Evolutionary conservation across 116 monocot species (phyloP).

Genomic region (Thalassia testudinum): DNA sequence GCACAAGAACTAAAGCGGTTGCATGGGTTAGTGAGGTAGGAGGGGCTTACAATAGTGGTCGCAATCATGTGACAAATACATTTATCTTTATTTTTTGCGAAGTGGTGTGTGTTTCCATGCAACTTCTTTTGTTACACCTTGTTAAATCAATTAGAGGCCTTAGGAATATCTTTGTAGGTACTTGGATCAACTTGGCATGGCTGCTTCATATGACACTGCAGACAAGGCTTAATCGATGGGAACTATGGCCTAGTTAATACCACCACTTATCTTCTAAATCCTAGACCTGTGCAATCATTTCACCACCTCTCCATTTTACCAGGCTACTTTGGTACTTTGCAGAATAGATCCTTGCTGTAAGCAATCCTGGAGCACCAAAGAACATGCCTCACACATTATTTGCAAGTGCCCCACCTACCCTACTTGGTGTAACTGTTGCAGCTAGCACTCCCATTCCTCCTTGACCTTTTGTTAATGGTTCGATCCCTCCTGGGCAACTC

Average conservation of each 20-base stretch:
- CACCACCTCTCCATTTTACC: no score
- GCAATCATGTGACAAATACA: slow-evolving; percentile 61
- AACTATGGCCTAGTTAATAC: slow-evolving; percentile 88
- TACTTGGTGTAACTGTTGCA: slow-evolving; percentile 19
- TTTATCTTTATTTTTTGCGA: slow-evolving; percentile 90
- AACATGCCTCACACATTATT: slow-evolving; percentile 58
- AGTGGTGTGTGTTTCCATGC: no score
- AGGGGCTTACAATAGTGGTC: slow-evolving; percentile 92
- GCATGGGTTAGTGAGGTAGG: slow-evolving; percentile 99
- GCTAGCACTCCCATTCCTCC: slow-evolving; percentile 13
- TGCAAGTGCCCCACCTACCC: slow-evolving; percentile 51
- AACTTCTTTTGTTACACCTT: no score
- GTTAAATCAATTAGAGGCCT: no score
- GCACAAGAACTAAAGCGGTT: slow-evolving; percentile 21
- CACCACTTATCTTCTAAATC: slow-evolving; percentile 65
- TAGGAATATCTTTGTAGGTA: no score
- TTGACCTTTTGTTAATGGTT: slow-evolving; percentile 25
- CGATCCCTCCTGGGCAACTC: slow-evolving; percentile 26
- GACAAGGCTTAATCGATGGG: slow-evolving; percentile 81
- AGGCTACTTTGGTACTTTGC: slow-evolving; percentile 1
- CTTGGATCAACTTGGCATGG: slow-evolving; percentile 88
- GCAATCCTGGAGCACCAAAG: slow-evolving; percentile 52
- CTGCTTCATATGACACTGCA: slow-evolving; percentile 80
- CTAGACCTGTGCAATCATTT: no score
- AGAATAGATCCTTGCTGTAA: slow-evolving; percentile 72